Conservation (phyloP, 257 asterid genomes). For the Gentiana dahurica region DNA sequence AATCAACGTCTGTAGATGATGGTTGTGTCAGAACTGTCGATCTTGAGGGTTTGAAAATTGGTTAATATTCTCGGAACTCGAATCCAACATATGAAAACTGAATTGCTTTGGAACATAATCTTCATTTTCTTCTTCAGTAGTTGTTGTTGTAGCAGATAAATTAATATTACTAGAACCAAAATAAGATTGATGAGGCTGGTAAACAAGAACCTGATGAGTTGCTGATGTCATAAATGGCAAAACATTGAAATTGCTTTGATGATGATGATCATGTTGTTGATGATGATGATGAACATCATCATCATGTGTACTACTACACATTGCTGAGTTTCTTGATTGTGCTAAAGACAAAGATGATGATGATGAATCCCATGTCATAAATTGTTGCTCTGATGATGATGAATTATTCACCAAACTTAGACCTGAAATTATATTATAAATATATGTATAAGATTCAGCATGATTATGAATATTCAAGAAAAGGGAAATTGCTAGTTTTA, state of each 20-base stretch:
- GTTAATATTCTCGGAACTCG: conserved; percentile 18
- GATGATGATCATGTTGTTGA: conserved; percentile 35
- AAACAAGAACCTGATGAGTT: conserved; percentile 36
- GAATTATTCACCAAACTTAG: background rate
- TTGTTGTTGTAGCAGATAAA: background rate
- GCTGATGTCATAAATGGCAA: conserved; percentile 18
- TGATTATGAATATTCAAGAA: too few species aligned
- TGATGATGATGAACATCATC: conserved; percentile 37
- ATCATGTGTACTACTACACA: conserved; percentile 11
- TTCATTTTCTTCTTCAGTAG: too few species aligned
- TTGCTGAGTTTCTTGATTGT: conserved; percentile 30
- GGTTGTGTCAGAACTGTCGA: conserved; percentile 22
- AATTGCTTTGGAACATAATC: conserved; percentile 30
- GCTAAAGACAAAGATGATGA: conserved; percentile 40
- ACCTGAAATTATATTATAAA: too few species aligned
- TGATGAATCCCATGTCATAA: conserved; percentile 62
- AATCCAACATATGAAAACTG: conserved; percentile 29
- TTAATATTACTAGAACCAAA: conserved; percentile 30
- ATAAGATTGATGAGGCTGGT: conserved; percentile 50
- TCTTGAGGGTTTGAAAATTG: conserved; percentile 16
- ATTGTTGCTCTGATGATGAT: conserved; percentile 9
- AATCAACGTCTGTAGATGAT: too few species aligned
- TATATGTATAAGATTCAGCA: too few species aligned
- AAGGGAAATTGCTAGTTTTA: conserved; percentile 4
- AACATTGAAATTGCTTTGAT: conserved; percentile 40